Evolutionary conservation across 2,329 filamentous ascomycete genomes (phyloP), one percentile per base, ranked within the genome.

Genomic region (Westerdykella sp.): DNA sequence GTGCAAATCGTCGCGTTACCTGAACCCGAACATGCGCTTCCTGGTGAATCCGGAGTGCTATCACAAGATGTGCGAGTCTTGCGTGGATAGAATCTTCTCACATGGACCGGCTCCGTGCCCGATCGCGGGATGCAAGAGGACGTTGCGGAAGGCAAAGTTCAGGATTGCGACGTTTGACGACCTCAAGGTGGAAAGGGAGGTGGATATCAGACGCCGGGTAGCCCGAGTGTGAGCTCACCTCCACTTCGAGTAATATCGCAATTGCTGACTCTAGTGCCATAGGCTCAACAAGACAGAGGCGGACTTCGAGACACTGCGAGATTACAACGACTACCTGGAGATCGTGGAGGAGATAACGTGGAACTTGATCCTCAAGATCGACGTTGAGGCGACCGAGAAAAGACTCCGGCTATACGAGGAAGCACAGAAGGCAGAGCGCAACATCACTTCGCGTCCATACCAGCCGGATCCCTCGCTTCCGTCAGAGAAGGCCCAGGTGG

Each of bases 21-120:
- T 97, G 60, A 96, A 96, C 74, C 83, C 83, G 48, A 84, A 89
- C 71, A 90, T 98, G 79, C 79, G 84, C 52, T 97, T 98, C 71
- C 85, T 93, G 56, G 90, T 98, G 73, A 96, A 97, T 67, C 88
- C 91, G 7, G 89, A 95, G 75, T 98, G 93, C 78, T 98, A 98
- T 75, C 93, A 98, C 75, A 88, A 88, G 55, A 97, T 98, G 87
- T 98, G 93, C 75, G 85, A 88, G 66, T 90, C 87, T 44, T 98
- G 93, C 72, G 90, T 97, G 34, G 86, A 91, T 68, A 85, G 91
- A 43, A 87, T 97, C 57, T 98, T 97, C 76, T 85, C 85, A 30
- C 83, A 87, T 43, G 93, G 93, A 0, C 93, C 93, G 1, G 87
- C 89, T 43, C 86, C 89, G 48, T 98, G 94, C 63, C 93, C 93